These are phyloP conservation scores for Solanum verrucosum DNA, from an alignment of 257 asterid species.

Conservation along the genomic window DNA sequence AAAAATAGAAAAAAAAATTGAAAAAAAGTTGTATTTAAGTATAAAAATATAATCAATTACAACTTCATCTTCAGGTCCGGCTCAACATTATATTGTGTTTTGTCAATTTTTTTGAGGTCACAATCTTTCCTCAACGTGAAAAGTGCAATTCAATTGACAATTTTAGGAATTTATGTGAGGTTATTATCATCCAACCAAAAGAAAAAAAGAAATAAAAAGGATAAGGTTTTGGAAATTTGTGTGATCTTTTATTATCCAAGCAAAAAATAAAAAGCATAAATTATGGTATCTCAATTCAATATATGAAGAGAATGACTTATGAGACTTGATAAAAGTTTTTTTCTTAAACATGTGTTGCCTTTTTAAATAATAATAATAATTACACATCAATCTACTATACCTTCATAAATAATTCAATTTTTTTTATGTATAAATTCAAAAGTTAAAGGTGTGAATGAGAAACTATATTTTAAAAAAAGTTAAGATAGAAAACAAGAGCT, in stretches of 20 bases:
- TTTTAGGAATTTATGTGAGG: not conserved
- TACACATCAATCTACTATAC: not conserved
- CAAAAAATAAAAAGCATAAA: not conserved
- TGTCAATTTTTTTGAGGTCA: not conserved
- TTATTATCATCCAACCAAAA: not conserved
- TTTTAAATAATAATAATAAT: not conserved
- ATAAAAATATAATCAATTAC: not conserved
- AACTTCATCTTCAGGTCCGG: accelerated
- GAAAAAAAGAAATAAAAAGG: not conserved
- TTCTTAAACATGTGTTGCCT: not conserved
- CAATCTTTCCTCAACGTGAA: not conserved
- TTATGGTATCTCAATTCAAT: not conserved
- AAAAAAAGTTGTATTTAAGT: not conserved
- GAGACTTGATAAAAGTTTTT: not conserved
- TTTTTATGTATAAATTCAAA: no score
- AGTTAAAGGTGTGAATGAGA: no score
- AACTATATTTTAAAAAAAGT: not conserved
- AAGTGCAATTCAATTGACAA: not conserved
- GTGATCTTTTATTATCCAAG: not conserved
- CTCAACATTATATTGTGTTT: not conserved
- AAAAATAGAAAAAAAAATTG: no score
- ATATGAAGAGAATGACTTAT: not conserved
- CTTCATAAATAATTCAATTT: not conserved
- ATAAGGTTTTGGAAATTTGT: not conserved
- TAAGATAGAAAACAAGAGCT: not conserved